Percentiles rank a stretch among this genome's conserved stretches.
Conservation (phyloP, 768 basidiomycete genomes). For the Cubamyces sp. region DNA sequence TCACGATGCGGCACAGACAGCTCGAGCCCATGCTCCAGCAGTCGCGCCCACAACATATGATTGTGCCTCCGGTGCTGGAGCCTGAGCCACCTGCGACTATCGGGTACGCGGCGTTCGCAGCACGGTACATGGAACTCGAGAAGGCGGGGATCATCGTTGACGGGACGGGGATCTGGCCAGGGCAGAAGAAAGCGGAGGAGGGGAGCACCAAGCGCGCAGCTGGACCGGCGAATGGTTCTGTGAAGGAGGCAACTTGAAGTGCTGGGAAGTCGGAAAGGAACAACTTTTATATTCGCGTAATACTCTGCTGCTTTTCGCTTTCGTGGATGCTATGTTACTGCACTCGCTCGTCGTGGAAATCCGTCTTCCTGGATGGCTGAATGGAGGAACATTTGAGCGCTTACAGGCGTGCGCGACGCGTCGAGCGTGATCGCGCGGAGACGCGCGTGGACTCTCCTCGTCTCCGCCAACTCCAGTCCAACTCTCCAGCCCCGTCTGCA, state of each 20-base stretch:
- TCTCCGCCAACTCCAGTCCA: constrained; percentile 2
- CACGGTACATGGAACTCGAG: constrained; percentile 23
- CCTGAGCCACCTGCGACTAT: constrained; percentile 21
- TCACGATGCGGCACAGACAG: constrained; percentile 13
- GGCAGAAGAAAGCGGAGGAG: neutral
- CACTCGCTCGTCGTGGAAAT: neutral
- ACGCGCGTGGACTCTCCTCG: constrained; percentile 6
- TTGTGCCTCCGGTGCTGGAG: constrained; percentile 9
- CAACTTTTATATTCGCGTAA: neutral
- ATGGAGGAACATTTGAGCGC: constrained; percentile 1
- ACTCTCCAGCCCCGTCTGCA: neutral
- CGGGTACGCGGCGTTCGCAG: constrained; percentile 27
- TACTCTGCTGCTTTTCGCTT: neutral
- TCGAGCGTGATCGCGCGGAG: constrained; percentile 17
- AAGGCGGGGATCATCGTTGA: constrained; percentile 24
- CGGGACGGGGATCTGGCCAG: constrained; percentile 24
- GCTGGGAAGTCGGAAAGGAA: neutral
- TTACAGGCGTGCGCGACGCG: constrained; percentile 8
- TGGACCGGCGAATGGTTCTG: neutral
- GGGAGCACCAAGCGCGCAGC: neutral
- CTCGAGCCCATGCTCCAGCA: constrained; percentile 22
- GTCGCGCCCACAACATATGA: constrained; percentile 25
- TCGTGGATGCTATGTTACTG: constrained; percentile 10
- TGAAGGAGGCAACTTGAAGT: neutral
- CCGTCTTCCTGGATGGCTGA: neutral